Percentiles rank a stretch among this genome's conserved stretches.
phyloP scores from a whole-genome alignment of 140 eudicot species.

The Ambrosia hybrid region DNA sequence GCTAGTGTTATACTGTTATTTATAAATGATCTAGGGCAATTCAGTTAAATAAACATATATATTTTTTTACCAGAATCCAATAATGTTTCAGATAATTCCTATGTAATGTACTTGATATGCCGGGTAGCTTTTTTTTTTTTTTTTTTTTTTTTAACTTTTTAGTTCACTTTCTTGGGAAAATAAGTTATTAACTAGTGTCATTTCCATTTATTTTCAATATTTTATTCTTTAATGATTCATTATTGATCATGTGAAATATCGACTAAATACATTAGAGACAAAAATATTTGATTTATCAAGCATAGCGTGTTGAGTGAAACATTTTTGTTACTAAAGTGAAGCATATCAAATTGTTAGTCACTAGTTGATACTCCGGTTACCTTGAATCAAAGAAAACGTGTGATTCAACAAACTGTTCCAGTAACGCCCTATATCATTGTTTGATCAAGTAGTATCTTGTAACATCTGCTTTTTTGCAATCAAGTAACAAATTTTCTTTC shows the following conservation, averaged over 20 bases:
- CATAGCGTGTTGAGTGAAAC: neutral
- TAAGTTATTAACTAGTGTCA: neutral
- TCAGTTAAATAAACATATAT: neutral
- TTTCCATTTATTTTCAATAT: neutral
- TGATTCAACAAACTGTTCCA: no score
- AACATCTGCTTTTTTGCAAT: no score
- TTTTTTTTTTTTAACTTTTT: neutral
- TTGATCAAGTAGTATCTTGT: no score
- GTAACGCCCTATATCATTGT: no score
- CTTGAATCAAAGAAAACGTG: no score
- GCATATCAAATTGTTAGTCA: no score
- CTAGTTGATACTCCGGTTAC: no score
- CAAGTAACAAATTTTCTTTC: no score
- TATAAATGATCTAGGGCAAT: neutral
- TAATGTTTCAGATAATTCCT: neutral
- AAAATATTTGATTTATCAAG: no score
- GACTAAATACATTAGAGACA: neutral
- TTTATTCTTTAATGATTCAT: no score
- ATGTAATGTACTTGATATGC: constrained; percentile 10
- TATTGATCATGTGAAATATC: neutral
- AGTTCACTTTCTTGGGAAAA: neutral
- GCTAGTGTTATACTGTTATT: no score
- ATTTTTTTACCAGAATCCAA: neutral
- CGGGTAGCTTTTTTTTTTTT: neutral
- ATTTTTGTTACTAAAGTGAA: no score